Percentiles rank a stretch among this genome's conserved stretches.
These are phyloP conservation scores for Escallonia rubra DNA, from an alignment of 129 eudicot species.

Conservation along the genomic window DNA sequence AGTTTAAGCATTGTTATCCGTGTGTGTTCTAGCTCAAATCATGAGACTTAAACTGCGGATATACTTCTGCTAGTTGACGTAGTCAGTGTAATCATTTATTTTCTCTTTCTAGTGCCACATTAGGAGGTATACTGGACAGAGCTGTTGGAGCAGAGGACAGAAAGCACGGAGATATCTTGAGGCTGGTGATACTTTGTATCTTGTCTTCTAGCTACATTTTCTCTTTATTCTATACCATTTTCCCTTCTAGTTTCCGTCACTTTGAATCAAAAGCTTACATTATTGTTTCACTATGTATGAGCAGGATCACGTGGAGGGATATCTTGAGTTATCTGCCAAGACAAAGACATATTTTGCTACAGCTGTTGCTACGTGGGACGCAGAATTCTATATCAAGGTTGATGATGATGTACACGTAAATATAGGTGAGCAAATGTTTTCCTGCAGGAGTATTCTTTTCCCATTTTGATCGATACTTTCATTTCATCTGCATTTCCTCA, in stretches of 20 bases:
- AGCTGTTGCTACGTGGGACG: conserved; percentile 87
- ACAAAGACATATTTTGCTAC: conserved; percentile 79
- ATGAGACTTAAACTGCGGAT: not conserved
- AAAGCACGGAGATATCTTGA: conserved; percentile 78
- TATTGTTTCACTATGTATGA: conserved; percentile 3
- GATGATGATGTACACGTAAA: conserved; percentile 94
- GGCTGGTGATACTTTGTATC: conserved; percentile 48
- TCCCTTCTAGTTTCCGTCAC: not conserved
- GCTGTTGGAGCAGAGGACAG: conserved; percentile 80
- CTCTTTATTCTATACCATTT: too few relatives aligned
- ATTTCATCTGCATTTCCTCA: not conserved
- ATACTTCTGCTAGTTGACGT: not conserved
- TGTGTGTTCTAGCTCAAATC: too few relatives aligned
- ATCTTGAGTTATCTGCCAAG: conserved; percentile 82
- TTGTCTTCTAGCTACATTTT: not conserved
- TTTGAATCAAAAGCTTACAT: not conserved
- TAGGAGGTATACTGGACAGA: conserved; percentile 75
- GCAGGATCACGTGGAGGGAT: conserved; percentile 89
- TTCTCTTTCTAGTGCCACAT: conserved; percentile 55
- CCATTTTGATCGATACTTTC: too few relatives aligned
- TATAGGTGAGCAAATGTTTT: conserved; percentile 43
- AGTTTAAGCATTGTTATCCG: too few relatives aligned
- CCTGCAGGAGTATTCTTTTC: too few relatives aligned
- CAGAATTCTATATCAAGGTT: conserved; percentile 86
- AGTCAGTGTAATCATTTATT: not conserved